A percentile compares a stretch with the other conserved stretches of the same genome.
These are phyloP conservation scores for Pisolithus tinctorius DNA, from an alignment of 768 basidiomycete genomes.

Conservation along the genomic window DNA sequence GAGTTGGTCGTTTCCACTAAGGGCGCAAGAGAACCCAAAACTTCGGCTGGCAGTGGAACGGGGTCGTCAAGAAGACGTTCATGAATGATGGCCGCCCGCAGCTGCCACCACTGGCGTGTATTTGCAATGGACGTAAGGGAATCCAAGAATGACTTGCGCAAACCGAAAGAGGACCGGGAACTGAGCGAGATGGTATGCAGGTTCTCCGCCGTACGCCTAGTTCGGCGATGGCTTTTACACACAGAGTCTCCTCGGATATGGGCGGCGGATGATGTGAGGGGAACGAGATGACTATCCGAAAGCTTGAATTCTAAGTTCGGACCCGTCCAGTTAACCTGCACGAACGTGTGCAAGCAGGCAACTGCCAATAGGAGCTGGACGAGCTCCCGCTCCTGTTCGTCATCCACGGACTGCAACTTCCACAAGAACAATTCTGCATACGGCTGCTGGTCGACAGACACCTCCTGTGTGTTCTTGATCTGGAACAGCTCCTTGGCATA, in stretches of 20 bases:
- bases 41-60: constrained; percentile 45
- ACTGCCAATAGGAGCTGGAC: constrained; percentile 60
- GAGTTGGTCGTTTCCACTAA: constrained; percentile 34
- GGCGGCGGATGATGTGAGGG: constrained; percentile 16
- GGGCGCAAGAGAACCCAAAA: constrained; percentile 35
- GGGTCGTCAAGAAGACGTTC: constrained; percentile 78
- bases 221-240: constrained; percentile 62
- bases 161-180: constrained; percentile 66
- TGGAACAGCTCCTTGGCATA: constrained; percentile 37
- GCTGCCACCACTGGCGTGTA: constrained; percentile 75
- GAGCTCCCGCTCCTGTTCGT: constrained; percentile 44
- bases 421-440: constrained; percentile 32
- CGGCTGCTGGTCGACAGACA: constrained; percentile 32
- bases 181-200: constrained; percentile 86
- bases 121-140: constrained; percentile 40
- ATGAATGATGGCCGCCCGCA: constrained; percentile 69
- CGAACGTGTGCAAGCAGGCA: constrained; percentile 81
- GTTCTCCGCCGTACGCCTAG: constrained; percentile 87
- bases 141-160: constrained; percentile 61
- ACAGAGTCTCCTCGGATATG: constrained; percentile 44
- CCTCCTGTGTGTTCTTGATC: constrained; percentile 16
- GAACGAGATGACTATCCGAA: constrained; percentile 34
- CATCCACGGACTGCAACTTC: constrained; percentile 19
- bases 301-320: constrained; percentile 65
- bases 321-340: constrained; percentile 96